These are phyloP conservation scores for Hanseniaspora valbyensis DNA, from an alignment of 805 yeast genomes.

Conservation along the genomic window DNA sequence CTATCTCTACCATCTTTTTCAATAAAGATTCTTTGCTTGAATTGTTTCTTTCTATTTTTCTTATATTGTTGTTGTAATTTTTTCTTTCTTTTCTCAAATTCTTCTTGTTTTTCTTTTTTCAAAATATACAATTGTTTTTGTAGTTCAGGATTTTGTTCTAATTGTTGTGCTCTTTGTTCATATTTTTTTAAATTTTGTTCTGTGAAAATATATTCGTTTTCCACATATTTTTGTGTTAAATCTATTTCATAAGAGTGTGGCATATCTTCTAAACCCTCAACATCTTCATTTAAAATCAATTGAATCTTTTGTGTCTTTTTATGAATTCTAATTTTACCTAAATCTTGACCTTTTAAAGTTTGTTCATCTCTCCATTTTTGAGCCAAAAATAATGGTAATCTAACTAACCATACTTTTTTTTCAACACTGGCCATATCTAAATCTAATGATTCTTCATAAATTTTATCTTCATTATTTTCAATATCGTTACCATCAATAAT, in stretches of 20 bases:
- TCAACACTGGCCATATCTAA: constrained; percentile 51
- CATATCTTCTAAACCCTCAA: constrained; percentile 37
- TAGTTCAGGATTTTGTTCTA: constrained; percentile 31
- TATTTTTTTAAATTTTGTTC: constrained; percentile 68
- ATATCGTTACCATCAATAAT: constrained; percentile 38
- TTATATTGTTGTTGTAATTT: constrained; percentile 32
- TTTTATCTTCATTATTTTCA: constrained; percentile 30
- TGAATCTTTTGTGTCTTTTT: constrained; percentile 43
- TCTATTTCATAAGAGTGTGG: constrained; percentile 80
- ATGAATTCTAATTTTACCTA: constrained; percentile 71
- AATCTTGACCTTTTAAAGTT: constrained; percentile 54
- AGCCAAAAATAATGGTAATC: constrained; percentile 78
- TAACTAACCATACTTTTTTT: constrained; percentile 83
- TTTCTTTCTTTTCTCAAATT: constrained; percentile 25
- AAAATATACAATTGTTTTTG: constrained; percentile 29
- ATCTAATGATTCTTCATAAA: constrained; percentile 60
- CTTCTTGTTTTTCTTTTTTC: constrained; percentile 30
- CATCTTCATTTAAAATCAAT: constrained; percentile 42
- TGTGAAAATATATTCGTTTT: constrained; percentile 76
- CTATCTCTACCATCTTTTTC: constrained; percentile 35
- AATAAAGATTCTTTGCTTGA: constrained; percentile 31
- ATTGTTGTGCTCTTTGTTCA: constrained; percentile 30
- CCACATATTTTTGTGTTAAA: constrained; percentile 66
- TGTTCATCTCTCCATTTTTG: constrained; percentile 64
- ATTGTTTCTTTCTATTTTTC: constrained; percentile 29